phyloP scores from a whole-genome alignment of 2,329 filamentous ascomycete genomes.

The Colletotrichum incanum region DNA sequence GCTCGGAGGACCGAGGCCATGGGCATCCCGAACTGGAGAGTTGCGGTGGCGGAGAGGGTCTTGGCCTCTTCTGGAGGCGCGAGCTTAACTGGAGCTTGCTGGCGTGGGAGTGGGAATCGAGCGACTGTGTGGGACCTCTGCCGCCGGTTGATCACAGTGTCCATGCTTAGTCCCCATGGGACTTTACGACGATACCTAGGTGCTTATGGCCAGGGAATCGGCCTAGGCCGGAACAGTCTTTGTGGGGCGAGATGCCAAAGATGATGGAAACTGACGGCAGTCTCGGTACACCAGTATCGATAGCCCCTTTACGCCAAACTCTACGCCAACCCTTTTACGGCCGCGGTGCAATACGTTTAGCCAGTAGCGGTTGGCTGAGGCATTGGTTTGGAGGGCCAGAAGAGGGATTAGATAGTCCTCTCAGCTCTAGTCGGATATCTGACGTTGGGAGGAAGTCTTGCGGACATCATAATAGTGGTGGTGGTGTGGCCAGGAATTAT shows the following conservation, averaged over 20 bases:
- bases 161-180: slow-evolving; percentile 58
- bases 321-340: slow-evolving; percentile 1
- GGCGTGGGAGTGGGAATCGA: slow-evolving; percentile 81
- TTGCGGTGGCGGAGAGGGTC: slow-evolving; percentile 69
- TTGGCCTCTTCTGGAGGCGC: slow-evolving; percentile 79
- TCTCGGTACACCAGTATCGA: slow-evolving; percentile 32
- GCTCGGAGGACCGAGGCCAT: slow-evolving; percentile 78
- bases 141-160: slow-evolving; percentile 62
- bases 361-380: slow-evolving; percentile 29
- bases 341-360: slow-evolving; percentile 9
- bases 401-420: slow-evolving; percentile 69
- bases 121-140: slow-evolving; percentile 55
- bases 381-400: slow-evolving; percentile 53
- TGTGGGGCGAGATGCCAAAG: slow-evolving; percentile 24
- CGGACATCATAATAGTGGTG: slow-evolving; percentile 1
- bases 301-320: slow-evolving; percentile 17
- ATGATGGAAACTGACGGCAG: slow-evolving; percentile 19
- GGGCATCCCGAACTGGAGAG: slow-evolving; percentile 56
- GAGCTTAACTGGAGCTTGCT: slow-evolving; percentile 91
- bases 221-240: slow-evolving; percentile 42
- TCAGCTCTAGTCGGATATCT: slow-evolving; percentile 53
- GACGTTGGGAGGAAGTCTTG: slow-evolving; percentile 38
- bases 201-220: slow-evolving; percentile 38
- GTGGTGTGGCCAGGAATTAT: slow-evolving; percentile 33
- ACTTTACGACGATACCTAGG: slow-evolving; percentile 45